Evolutionary conservation across 2,329 filamentous ascomycete genomes (phyloP), one percentile per base, ranked within the genome.

Genomic region (Clarireedia hainanense): DNA sequence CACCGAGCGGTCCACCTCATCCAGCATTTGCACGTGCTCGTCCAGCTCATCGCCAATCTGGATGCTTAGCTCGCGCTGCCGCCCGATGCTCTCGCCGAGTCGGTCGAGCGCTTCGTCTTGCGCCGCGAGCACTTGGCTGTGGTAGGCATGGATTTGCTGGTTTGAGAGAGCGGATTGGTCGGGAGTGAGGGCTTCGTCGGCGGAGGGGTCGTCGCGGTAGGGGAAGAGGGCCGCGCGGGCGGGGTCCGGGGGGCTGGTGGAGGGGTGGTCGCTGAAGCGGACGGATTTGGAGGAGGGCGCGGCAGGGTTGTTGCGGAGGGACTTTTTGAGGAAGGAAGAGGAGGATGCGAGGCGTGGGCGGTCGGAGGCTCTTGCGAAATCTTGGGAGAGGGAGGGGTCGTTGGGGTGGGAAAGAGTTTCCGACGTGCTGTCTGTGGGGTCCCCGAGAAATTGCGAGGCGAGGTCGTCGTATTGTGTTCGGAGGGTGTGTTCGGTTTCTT

Each of bases 31-130:
- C 39, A 95, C 88, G 67, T 99, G 94, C 63, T 84, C 86, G 65
- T 97, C 94, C 37, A 99, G 78, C 76, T 99, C 94, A 70, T 96
- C 89, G 30, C 94, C 92, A 66, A 99, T 97, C 74, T 94, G 89
- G 75, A 96, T 95, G 68, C 87, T 91, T 59, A 99, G 77, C 74
- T 97, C 89, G 50, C 95, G 80, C 75, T 97, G 94, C 40, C 94
- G 83, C 4, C 88, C 81, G 63, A 99, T 96, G 57, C 84, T 89
- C 66, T 84, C 82, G n/a, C 91, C 89, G 4, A 99, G 76, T 9
- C 80, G 78, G 70, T 97, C 92, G n/a, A 99, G 79, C 70, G 96
- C 91, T 62, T 89, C 87, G 68, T 99, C 94, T 72, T 99, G 94
- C 60, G 96, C 85, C n/a, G 80, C 79, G 39, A 99, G 76, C 26